phyloP scores from a whole-genome alignment of 306 rosid species.

The Lathyrus aphaca region DNA sequence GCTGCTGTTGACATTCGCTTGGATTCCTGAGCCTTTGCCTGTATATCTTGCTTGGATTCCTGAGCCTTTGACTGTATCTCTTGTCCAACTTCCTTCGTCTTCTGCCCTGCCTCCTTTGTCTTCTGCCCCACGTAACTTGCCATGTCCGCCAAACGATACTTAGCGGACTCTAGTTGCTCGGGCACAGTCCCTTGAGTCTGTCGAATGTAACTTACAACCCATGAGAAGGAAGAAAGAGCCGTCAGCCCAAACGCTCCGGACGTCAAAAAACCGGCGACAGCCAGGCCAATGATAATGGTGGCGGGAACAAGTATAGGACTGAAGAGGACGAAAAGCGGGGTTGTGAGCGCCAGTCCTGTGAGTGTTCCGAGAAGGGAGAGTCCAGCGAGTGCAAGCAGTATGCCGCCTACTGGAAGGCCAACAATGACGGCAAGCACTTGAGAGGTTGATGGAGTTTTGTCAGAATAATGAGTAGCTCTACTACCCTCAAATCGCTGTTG shows the following conservation, averaged over 20 bases:
- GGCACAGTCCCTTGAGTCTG: constrained; percentile 53
- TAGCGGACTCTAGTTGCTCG: constrained; percentile 54
- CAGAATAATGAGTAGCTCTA: background rate
- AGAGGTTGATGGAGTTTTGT: constrained; percentile 52
- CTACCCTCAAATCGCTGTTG: constrained; percentile 35
- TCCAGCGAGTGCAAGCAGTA: constrained; percentile 62
- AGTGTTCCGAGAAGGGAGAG: constrained; percentile 64
- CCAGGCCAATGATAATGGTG: constrained; percentile 58
- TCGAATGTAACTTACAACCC: constrained; percentile 61
- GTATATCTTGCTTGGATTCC: constrained; percentile 53
- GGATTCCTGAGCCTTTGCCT: constrained; percentile 56
- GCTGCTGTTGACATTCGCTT: background rate
- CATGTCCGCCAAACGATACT: constrained; percentile 54
- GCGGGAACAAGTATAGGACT: constrained; percentile 91
- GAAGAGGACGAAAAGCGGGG: constrained; percentile 73
- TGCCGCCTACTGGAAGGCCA: constrained; percentile 70
- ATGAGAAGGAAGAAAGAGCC: constrained; percentile 69
- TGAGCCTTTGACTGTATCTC: constrained; percentile 77
- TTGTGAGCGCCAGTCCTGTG: constrained; percentile 50
- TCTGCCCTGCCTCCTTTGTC: constrained; percentile 62
- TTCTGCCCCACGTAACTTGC: constrained; percentile 73
- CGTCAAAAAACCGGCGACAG: constrained; percentile 61
- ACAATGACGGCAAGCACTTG: constrained; percentile 58
- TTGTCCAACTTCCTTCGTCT: constrained; percentile 62
- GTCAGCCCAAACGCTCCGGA: constrained; percentile 78